phyloP scores from a whole-genome alignment of 2,329 filamentous ascomycete genomes.

The Nemania sp. region DNA sequence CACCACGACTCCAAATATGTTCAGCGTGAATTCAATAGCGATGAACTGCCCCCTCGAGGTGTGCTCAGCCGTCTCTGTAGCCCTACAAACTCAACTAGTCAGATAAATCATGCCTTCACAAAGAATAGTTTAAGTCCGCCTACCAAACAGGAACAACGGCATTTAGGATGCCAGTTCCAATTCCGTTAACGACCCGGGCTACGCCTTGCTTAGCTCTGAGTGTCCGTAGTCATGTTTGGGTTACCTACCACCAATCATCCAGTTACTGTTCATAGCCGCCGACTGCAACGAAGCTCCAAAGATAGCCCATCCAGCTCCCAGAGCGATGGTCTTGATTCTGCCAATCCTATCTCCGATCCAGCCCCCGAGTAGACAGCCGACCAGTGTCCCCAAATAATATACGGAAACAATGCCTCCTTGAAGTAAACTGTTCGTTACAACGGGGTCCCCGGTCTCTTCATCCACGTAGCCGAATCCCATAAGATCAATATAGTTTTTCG shows the following conservation, averaged over 20 bases:
- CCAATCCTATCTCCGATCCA: conserved; percentile 73
- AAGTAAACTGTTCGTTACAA: conserved; percentile 69
- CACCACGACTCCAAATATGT: conserved; percentile 76
- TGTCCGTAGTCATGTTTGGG: not conserved
- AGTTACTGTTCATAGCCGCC: conserved; percentile 72
- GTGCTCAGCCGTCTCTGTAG: conserved; percentile 76
- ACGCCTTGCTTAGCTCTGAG: conserved; percentile 27
- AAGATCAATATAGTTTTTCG: conserved; percentile 71
- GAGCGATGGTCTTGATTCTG: conserved; percentile 71
- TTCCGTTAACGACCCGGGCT: conserved; percentile 71
- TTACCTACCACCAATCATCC: conserved; percentile 75
- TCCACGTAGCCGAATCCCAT: conserved; percentile 75
- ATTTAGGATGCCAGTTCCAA: conserved; percentile 77
- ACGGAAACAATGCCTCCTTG: conserved; percentile 72
- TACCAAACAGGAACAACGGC: conserved; percentile 75
- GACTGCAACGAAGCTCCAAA: conserved; percentile 73
- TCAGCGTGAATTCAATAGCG: conserved; percentile 78
- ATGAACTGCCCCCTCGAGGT: conserved; percentile 76
- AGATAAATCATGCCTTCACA: not conserved
- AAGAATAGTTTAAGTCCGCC: not conserved
- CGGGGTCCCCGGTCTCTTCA: conserved; percentile 58
- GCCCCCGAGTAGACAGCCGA: conserved; percentile 73
- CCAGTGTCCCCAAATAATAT: conserved; percentile 69
- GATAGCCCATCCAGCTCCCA: conserved; percentile 68
- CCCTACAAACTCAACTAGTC: conserved; percentile 52